Percentiles rank a stretch among this genome's conserved stretches.
These are phyloP conservation scores for Coemansia sp. DNA, from an alignment of 192 early-diverging fungal genomes.

Conservation along the genomic window DNA sequence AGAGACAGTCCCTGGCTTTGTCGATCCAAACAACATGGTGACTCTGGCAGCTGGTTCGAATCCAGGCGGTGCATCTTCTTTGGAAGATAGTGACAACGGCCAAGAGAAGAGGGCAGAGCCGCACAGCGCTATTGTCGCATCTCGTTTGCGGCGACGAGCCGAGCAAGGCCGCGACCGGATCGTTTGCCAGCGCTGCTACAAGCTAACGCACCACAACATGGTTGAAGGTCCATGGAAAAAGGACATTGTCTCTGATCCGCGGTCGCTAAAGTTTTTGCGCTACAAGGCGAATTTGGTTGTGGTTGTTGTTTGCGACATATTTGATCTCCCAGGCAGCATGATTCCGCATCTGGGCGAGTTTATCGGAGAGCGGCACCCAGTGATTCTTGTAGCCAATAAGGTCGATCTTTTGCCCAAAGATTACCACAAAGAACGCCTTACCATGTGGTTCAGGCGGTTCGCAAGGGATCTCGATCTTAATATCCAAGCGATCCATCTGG, in stretches of 20 bases:
- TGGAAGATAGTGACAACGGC: background rate
- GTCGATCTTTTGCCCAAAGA: conserved; percentile 66
- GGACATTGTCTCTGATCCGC: conserved; percentile 56
- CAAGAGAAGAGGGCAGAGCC: background rate
- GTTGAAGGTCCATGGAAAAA: conserved; percentile 53
- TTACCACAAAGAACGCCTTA: conserved; percentile 58
- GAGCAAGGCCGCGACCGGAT: conserved; percentile 50
- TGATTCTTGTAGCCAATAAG: conserved; percentile 75
- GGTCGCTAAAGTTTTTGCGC: conserved; percentile 59
- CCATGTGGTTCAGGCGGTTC: conserved; percentile 57
- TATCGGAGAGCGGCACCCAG: conserved; percentile 56
- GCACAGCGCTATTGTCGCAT: conserved; percentile 15
- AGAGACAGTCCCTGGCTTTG: conserved; percentile 25
- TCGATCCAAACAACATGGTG: conserved; percentile 19
- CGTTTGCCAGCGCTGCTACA: conserved; percentile 71
- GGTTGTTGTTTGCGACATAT: conserved; percentile 65
- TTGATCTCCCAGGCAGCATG: conserved; percentile 70
- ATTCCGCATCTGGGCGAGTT: conserved; percentile 54
- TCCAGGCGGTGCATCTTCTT: background rate
- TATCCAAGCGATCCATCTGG: conserved; percentile 53
- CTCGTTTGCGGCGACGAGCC: conserved; percentile 32
- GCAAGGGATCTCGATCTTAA: conserved; percentile 46
- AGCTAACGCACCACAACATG: conserved; percentile 60
- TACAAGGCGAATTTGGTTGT: conserved; percentile 58
- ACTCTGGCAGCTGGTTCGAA: background rate